phyloP scores from a whole-genome alignment of 345 rosid genomes.

The Microcos paniculata region DNA sequence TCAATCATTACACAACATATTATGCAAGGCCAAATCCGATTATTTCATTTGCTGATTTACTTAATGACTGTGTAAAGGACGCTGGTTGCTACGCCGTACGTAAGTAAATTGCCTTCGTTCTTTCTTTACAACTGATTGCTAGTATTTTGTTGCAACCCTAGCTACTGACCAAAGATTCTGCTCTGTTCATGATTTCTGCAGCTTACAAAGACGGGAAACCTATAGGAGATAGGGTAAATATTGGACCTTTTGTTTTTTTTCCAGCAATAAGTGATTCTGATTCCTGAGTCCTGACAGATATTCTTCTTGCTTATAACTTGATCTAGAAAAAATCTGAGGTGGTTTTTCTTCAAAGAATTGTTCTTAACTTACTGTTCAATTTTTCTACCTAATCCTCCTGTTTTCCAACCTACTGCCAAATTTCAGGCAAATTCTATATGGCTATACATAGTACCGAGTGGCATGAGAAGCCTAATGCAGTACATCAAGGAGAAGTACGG shows the following conservation, averaged over 20 bases:
- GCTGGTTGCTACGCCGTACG: slow-evolving; percentile 70
- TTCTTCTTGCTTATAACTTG: background rate
- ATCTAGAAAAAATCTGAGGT: background rate
- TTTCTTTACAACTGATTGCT: background rate
- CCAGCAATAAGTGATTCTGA: no score
- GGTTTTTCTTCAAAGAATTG: background rate
- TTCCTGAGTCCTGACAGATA: background rate
- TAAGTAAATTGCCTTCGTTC: slow-evolving; percentile 34
- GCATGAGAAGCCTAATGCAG: slow-evolving; percentile 67
- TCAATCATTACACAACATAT: slow-evolving; percentile 89
- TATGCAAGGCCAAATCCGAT: slow-evolving; percentile 49
- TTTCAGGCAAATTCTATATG: slow-evolving; percentile 69
- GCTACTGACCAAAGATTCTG: background rate
- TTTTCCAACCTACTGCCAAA: no score
- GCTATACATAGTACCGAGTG: slow-evolving; percentile 68
- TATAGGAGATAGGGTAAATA: slow-evolving; percentile 70
- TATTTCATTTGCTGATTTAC: slow-evolving; percentile 28
- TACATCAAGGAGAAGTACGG: slow-evolving; percentile 65
- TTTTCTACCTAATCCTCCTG: background rate
- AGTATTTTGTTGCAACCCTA: no score
- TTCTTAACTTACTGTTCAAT: background rate
- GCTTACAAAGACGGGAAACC: slow-evolving; percentile 46
- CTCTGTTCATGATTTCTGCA: slow-evolving; percentile 30
- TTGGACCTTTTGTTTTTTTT: background rate
- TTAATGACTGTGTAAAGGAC: slow-evolving; percentile 68